Evolutionary conservation across 306 rosid genomes (phyloP).

Genomic region (Acmispon strigosus): DNA sequence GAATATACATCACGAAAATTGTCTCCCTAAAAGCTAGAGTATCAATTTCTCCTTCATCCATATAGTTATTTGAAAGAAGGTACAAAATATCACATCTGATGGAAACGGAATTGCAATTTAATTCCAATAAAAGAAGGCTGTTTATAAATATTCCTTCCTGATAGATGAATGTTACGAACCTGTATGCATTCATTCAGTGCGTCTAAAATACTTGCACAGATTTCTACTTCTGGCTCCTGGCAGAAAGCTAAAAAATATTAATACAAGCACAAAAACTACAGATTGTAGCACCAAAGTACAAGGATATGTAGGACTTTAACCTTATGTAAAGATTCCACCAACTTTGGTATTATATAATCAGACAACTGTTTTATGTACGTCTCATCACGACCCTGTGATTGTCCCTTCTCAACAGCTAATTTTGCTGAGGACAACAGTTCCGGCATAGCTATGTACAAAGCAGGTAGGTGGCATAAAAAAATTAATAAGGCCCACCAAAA

Average conservation of each 20-base stretch:
- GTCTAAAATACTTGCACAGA: slow-evolving; percentile 86
- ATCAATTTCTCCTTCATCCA: background rate
- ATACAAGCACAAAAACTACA: background rate
- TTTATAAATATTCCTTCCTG: background rate
- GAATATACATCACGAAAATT: background rate
- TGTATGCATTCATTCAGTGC: slow-evolving; percentile 87
- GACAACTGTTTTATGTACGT: slow-evolving; percentile 85
- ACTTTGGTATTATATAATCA: slow-evolving; percentile 86
- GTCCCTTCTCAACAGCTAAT: slow-evolving; percentile 85
- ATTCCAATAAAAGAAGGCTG: background rate
- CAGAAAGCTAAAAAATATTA: background rate
- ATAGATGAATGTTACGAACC: slow-evolving; percentile 41
- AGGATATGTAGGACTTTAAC: slow-evolving; percentile 30
- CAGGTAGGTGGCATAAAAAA: slow-evolving; percentile 6
- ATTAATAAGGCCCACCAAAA: background rate
- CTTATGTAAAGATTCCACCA: slow-evolving; percentile 96
- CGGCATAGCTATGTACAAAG: slow-evolving; percentile 73
- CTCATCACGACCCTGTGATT: slow-evolving; percentile 77
- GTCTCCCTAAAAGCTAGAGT: background rate
- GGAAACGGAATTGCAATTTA: background rate
- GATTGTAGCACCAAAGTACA: background rate
- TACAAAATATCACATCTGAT: background rate
- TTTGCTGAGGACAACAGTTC: slow-evolving; percentile 86
- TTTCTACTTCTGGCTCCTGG: slow-evolving; percentile 98
- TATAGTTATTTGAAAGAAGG: background rate